Conservation (phyloP, 495 filamentous ascomycete genomes). For the Paragyromitra xinjiangensis region DNA sequence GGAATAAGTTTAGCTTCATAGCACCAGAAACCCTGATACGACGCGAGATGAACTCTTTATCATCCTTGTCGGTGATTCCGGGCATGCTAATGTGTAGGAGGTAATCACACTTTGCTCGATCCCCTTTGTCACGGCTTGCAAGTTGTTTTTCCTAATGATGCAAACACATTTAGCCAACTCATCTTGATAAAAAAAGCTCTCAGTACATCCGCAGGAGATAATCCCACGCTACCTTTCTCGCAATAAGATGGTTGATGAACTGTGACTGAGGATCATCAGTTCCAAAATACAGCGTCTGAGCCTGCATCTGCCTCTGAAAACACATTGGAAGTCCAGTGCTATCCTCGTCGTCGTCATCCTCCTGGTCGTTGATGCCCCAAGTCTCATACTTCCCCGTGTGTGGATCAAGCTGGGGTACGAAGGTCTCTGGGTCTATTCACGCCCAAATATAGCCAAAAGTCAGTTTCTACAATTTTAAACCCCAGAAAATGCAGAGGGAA, state of each 20-base stretch:
- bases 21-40: slow-evolving; percentile 37
- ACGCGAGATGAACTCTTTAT: slow-evolving; percentile 31
- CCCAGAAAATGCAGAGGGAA: neutral
- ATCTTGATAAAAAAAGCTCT: neutral
- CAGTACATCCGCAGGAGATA: too few relatives aligned
- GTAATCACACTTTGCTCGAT: slow-evolving; percentile 32
- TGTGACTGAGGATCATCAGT: slow-evolving; percentile 12
- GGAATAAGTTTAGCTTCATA: slow-evolving; percentile 19
- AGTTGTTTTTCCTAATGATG: slow-evolving; percentile 12
- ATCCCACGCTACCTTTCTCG: slow-evolving; percentile 12
- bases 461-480: neutral
- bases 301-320: slow-evolving; percentile 6
- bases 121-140: neutral
- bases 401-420: slow-evolving; percentile 8
- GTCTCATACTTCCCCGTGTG: slow-evolving; percentile 13
- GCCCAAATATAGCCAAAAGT: neutral
- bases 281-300: neutral
- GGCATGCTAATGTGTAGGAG: slow-evolving; percentile 33
- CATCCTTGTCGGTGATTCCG: slow-evolving; percentile 15
- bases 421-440: slow-evolving; percentile 26
- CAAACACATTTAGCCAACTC: neutral
- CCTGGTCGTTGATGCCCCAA: slow-evolving; percentile 32
- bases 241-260: slow-evolving; percentile 28
- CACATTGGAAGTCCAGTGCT: neutral
- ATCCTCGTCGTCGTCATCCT: neutral